phyloP scores from a whole-genome alignment of 257 asterid genomes.

The Galeopsis tetrahit region DNA sequence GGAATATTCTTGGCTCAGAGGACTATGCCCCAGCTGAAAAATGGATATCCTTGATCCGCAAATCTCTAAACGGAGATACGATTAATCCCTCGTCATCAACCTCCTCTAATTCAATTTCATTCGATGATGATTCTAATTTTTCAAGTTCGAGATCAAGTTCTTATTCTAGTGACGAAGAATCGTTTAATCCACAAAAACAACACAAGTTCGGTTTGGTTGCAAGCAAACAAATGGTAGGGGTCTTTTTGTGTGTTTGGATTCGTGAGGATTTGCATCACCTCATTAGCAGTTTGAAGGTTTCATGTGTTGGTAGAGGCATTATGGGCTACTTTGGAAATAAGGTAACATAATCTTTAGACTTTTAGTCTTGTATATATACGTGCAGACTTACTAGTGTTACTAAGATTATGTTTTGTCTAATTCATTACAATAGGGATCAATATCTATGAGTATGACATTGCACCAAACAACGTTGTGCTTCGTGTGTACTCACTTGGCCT shows the following conservation, averaged over 20 bases:
- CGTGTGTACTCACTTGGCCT: conserved; percentile 81
- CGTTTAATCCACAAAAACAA: conserved; percentile 10
- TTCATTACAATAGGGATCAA: conserved; percentile 52
- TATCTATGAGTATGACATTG: conserved; percentile 78
- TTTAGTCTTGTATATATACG: too few species aligned
- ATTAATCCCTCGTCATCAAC: neutral
- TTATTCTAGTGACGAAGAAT: conserved; percentile 28
- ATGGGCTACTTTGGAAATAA: conserved; percentile 93
- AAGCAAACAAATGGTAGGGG: conserved; percentile 86
- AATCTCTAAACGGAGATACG: conserved; percentile 48
- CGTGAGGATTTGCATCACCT: conserved; percentile 54
- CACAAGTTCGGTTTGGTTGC: conserved; percentile 58
- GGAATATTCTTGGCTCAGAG: conserved; percentile 73
- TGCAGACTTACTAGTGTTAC: neutral
- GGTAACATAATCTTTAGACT: conserved; percentile 36
- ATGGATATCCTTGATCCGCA: conserved; percentile 72
- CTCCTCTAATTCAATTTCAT: conserved; percentile 47
- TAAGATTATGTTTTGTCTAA: neutral
- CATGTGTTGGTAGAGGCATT: conserved; percentile 75
- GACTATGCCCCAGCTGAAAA: conserved; percentile 66
- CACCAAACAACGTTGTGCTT: conserved; percentile 59
- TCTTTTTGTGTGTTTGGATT: conserved; percentile 69
- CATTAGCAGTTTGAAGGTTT: conserved; percentile 57
- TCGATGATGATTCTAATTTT: conserved; percentile 36
- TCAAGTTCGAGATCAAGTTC: conserved; percentile 32